Conservation (phyloP, 2,329 filamentous ascomycete species). For the Akanthomyces uredinophilus region DNA sequence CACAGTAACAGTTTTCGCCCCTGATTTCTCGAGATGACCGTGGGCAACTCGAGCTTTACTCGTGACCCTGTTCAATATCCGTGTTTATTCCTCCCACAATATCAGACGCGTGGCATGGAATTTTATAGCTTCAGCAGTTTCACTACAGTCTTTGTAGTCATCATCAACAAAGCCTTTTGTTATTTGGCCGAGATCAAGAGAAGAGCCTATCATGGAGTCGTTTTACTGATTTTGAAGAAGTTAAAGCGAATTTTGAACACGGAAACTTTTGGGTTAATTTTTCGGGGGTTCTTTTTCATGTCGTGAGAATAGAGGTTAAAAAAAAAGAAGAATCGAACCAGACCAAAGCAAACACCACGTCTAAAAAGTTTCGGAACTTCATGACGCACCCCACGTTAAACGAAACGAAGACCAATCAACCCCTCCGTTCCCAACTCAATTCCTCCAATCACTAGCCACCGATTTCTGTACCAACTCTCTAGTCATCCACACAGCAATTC, state of each 20-base stretch:
- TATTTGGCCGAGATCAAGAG: too few relatives aligned
- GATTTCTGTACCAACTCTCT: neutral
- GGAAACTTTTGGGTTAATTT: conserved; percentile 9
- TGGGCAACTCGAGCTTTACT: too few relatives aligned
- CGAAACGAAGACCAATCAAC: neutral
- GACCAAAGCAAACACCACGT: conserved; percentile 14
- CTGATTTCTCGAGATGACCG: too few relatives aligned
- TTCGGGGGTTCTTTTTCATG: neutral
- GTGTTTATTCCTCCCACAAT: too few relatives aligned
- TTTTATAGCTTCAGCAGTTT: too few relatives aligned
- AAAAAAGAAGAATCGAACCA: conserved; percentile 16
- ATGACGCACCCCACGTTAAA: conserved; percentile 3
- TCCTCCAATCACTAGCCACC: conserved; percentile 4
- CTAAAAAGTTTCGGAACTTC: conserved; percentile 14
- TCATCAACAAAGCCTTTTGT: too few relatives aligned
- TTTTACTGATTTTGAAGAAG: neutral
- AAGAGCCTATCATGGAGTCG: too few relatives aligned
- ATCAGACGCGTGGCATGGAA: too few relatives aligned
- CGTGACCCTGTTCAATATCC: too few relatives aligned
- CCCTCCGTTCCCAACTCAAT: neutral
- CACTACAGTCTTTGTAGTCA: too few relatives aligned
- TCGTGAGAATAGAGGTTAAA: conserved; percentile 16
- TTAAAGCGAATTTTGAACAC: neutral
- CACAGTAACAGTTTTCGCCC: neutral
- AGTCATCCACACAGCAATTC: neutral